Evolutionary conservation across 352 stramenopile species (phyloP), one percentile per base, ranked within the genome.

Genomic region (Globisporangium sylvaticum): DNA sequence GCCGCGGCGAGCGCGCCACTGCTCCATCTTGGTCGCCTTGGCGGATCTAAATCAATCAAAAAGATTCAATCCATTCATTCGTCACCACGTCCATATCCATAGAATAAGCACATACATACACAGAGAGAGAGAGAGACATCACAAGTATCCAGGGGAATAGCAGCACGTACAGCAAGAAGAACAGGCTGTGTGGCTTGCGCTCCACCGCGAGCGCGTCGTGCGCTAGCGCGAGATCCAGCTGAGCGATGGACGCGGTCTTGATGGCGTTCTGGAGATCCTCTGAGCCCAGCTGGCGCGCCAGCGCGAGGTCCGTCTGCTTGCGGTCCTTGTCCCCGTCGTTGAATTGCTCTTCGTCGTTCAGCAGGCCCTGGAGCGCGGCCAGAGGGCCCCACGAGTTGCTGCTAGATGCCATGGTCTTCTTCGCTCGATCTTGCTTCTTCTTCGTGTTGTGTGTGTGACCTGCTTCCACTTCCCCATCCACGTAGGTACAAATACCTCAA

Each of bases 11-110:
- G 62, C 24, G 20, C 75, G 50, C 76, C 68, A 78, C 44, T 70
- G 64, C 39, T 91, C 84, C 44, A 90, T 34, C 66, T 93, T 93
- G 39, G 25, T 58, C 10, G 74, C 77, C 71, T 93, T 90, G 32
- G 72, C 65, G 1, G 75, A 73, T 18, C 81, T 90, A 25, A 18
- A 8, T 10, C 10, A 39, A 24, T 29, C 24, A 12, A 48, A 48
- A 31, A 39, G 14, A 64, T 39, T 60, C 34, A 50, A 31, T 54
- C 46, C 24, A 67, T 18, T 18, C 37, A 34, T 24, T 39, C 8
- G 18, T 55, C 29, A 10, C 14, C 6, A 9, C 15, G 6, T 29
- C 27, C 25, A 57, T 32, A 12, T 34, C 24, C 22, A 29, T 10
- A 55, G 22, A 32, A 37, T 14, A 22, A 25, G 34, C 12, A 15